phyloP scores from a whole-genome alignment of 2,329 filamentous ascomycete species.

The Metarhizium guizhouense region DNA sequence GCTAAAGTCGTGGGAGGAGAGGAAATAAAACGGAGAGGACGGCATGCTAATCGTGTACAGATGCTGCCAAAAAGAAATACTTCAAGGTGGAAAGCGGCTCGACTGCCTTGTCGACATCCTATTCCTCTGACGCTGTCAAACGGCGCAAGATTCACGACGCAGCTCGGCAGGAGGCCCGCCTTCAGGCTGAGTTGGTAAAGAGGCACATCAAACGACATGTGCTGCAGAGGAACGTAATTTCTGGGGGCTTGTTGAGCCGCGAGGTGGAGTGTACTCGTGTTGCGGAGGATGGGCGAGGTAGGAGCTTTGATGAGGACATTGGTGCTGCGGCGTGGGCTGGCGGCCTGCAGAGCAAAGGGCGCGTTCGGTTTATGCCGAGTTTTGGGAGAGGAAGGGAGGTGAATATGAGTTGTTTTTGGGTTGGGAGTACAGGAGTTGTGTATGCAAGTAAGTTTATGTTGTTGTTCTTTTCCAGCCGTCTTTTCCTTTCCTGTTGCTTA shows the following conservation, averaged over 20 bases:
- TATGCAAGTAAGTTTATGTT: slow-evolving; percentile 33
- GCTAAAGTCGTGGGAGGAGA: no score
- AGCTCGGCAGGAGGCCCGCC: slow-evolving; percentile 16
- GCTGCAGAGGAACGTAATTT: slow-evolving; percentile 25
- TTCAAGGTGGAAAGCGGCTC: slow-evolving; percentile 56
- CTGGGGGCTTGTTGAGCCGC: slow-evolving; percentile 16
- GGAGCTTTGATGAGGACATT: slow-evolving; percentile 15
- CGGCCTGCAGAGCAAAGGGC: slow-evolving; percentile 30
- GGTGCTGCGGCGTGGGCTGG: slow-evolving; percentile 27
- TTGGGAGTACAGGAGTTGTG: slow-evolving; percentile 28
- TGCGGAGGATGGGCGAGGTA: slow-evolving; percentile 13
- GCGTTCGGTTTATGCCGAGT: slow-evolving; percentile 24
- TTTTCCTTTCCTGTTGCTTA: neutral
- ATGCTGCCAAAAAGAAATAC: slow-evolving; percentile 52
- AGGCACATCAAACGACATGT: slow-evolving; percentile 29
- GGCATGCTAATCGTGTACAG: slow-evolving; percentile 20
- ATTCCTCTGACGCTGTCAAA: slow-evolving; percentile 51
- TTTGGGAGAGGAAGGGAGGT: slow-evolving; percentile 16
- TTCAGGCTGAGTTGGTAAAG: slow-evolving; percentile 21
- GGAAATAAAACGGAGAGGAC: neutral
- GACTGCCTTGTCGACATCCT: slow-evolving; percentile 41
- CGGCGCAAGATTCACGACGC: slow-evolving; percentile 39
- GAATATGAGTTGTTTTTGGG: slow-evolving; percentile 31
- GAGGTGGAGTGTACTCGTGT: slow-evolving; percentile 14
- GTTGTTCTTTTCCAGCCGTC: neutral